A percentile compares a stretch with the other conserved stretches of the same genome.
Evolutionary conservation across 1,284 basidiomycete species (phyloP).

Genomic region (Kwoniella shivajii): DNA sequence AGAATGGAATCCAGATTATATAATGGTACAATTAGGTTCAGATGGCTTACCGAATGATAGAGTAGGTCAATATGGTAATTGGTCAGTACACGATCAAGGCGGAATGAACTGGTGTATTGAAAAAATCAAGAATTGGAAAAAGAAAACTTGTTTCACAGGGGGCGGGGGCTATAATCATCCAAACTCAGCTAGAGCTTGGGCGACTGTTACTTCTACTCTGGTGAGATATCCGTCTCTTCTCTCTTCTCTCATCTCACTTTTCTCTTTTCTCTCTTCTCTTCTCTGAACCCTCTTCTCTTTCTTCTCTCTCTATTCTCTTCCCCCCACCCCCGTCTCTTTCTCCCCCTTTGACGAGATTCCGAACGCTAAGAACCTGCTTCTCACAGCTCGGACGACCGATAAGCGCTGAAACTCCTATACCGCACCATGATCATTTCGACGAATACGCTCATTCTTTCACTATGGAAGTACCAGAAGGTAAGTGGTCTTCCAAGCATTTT

Average conservation of each 20-base stretch:
- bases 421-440: constrained; percentile 69
- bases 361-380: too few species aligned
- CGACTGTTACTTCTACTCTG: constrained; percentile 72
- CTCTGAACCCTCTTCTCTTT: too few species aligned
- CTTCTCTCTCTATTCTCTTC: too few species aligned
- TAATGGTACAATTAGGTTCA: constrained; percentile 81
- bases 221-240: too few species aligned
- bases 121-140: constrained; percentile 65
- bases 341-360: too few species aligned
- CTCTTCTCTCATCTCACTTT: not conserved
- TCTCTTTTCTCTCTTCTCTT: too few species aligned
- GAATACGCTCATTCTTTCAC: constrained; percentile 76
- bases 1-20: constrained; percentile 72
- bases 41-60: constrained; percentile 85
- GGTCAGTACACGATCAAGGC: constrained; percentile 66
- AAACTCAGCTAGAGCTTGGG: constrained; percentile 82
- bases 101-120: constrained; percentile 71
- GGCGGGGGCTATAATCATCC: constrained; percentile 78
- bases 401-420: constrained; percentile 65
- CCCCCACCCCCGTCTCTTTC: too few species aligned
- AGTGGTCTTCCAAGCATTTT: constrained; percentile 11
- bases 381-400: constrained; percentile 64
- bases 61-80: constrained; percentile 68
- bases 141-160: constrained; percentile 56
- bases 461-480: constrained; percentile 65